Evolutionary conservation across 129 eudicot species (phyloP), one percentile per base, ranked within the genome.

Genomic region (Oenanthe sinensis): DNA sequence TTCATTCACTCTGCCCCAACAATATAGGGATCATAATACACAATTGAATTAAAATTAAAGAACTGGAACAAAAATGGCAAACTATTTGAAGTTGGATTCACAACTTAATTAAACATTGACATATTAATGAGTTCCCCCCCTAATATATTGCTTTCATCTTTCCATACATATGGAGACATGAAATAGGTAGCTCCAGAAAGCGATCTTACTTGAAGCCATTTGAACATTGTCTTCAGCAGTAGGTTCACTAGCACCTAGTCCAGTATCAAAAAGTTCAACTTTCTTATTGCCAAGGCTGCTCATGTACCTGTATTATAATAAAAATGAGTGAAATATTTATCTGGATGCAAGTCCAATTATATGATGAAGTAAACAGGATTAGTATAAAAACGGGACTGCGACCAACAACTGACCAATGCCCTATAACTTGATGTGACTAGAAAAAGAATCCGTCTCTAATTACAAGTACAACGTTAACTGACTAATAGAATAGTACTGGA

Each of bases 221-320:
- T 85, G 91, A 80, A 92, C 86, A 78, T 96, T 90, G 46, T 96
- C 97, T 50, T 92, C 99, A 44, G 96, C 95, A 80, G 82, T 84
- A 7, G 97, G 95, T 60, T 92, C 99, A 81, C 97, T 87, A 68
- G 85, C 85, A 74, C 99, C 95, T 50, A 92, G 91, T 75, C 97
- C 98, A 91, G 86, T 91, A 76, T 96, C 99, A 86, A 92, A 96
- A 26, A 96, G 92, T 85, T 95, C 98, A 80, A 95, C 94, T 86
- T 89, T 95, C 87, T 95, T 95, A 81, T 92, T 89, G 70, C 97
- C 98, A 80, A 89, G 91, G 74, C 90, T 95, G 89, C 94, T 95
- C 97, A 90, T 86, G 78, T 90, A 92, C 85, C 98, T 95, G 89
- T n/a, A n/a, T n/a, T n/a, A n/a, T n/a, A n/a, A n/a, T n/a, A n/a